These are phyloP conservation scores for Excoecaria cochinchinensis DNA, from an alignment of 345 rosid species.

Conservation along the genomic window DNA sequence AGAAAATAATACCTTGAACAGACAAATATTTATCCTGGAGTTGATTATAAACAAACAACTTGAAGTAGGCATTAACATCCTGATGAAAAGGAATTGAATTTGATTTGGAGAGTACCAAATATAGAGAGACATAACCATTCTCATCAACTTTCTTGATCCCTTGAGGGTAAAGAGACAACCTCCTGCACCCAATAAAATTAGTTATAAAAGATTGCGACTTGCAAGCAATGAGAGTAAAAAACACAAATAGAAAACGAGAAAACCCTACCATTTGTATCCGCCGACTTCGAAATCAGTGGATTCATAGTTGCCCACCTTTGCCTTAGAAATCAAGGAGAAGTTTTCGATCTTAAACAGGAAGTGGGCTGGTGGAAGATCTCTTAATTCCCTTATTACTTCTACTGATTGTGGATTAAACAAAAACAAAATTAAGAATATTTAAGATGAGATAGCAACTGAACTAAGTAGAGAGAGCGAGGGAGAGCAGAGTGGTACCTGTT, in stretches of 20 bases:
- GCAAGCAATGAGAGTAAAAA: too few relatives aligned
- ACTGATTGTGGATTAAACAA: background rate
- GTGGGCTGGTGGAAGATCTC: constrained; percentile 17
- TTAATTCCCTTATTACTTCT: background rate
- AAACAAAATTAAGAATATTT: too few relatives aligned
- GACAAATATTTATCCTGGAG: background rate
- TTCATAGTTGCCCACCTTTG: background rate
- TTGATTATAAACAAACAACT: constrained; percentile 16
- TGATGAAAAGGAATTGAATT: background rate
- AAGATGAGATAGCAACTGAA: too few relatives aligned
- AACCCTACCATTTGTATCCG: constrained; percentile 8
- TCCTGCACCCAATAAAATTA: constrained; percentile 12
- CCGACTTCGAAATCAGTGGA: background rate
- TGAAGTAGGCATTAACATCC: constrained; percentile 8
- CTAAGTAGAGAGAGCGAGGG: too few relatives aligned
- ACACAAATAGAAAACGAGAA: background rate
- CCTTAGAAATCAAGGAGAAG: background rate
- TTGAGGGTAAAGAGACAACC: constrained; percentile 5
- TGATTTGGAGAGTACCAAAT: background rate
- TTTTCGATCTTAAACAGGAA: constrained; percentile 8
- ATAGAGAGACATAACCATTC: background rate
- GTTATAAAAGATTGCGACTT: too few relatives aligned
- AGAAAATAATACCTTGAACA: constrained; percentile 17
- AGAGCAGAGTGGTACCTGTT: too few relatives aligned
- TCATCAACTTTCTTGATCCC: background rate